phyloP scores from a whole-genome alignment of 352 stramenopile species.

The Halophytophthora batemanensis region DNA sequence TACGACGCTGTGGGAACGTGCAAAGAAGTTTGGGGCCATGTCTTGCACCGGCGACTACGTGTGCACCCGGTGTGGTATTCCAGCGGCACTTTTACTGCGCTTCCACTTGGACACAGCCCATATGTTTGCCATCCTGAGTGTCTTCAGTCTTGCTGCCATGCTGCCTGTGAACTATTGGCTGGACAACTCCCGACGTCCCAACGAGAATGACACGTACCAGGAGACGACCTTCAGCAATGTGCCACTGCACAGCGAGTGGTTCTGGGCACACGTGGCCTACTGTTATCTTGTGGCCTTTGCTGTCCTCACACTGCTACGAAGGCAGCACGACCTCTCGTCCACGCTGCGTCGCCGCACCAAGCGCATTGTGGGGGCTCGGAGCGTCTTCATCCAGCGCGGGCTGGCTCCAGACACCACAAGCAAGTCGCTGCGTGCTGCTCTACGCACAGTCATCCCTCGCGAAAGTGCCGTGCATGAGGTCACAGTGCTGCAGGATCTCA shows the following conservation, averaged over 20 bases:
- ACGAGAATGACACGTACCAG: constrained; percentile 52
- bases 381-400: constrained; percentile 65
- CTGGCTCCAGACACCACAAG: constrained; percentile 49
- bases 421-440: constrained; percentile 35
- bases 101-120: constrained; percentile 68
- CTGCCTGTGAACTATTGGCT: constrained; percentile 80
- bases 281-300: constrained; percentile 65
- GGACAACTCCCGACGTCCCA: constrained; percentile 34
- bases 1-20: constrained; percentile 31
- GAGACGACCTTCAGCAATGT: constrained; percentile 84
- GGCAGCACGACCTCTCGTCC: constrained; percentile 46
- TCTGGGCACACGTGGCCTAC: constrained; percentile 75
- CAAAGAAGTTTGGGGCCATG: constrained; percentile 46
- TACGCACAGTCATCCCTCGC: constrained; percentile 36
- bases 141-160: constrained; percentile 69
- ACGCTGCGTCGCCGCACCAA: constrained; percentile 55
- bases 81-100: constrained; percentile 57
- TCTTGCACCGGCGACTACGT: constrained; percentile 52
- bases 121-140: constrained; percentile 54
- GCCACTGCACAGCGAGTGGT: constrained; percentile 71
- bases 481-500: constrained; percentile 60
- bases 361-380: constrained; percentile 62
- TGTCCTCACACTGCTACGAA: constrained; percentile 46
- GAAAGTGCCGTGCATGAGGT: constrained; percentile 52
- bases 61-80: constrained; percentile 61